A percentile compares a stretch with the other conserved stretches of the same genome.
Evolutionary conservation across 176 grass and related monocot species (phyloP).

Genomic region (Thinopyrum elongatum): DNA sequence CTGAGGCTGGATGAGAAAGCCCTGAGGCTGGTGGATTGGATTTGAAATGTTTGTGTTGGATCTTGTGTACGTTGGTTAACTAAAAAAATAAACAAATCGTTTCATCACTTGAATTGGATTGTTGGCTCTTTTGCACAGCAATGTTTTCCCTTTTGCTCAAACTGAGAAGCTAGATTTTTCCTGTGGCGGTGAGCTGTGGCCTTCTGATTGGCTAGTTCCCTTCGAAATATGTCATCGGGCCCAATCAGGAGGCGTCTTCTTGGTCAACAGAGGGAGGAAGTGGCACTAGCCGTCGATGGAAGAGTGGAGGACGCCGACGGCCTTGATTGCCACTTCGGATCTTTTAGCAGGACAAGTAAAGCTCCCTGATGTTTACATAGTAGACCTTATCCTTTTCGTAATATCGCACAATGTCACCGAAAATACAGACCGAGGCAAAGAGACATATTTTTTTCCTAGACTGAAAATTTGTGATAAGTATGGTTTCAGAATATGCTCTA

Average conservation of each 20-base stretch:
- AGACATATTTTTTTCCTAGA: no score
- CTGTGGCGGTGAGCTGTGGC: neutral
- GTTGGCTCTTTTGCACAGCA: neutral
- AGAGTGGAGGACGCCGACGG: neutral
- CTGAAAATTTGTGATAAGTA: no score
- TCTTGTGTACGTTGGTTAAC: no score
- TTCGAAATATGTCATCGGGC: constrained; percentile 27
- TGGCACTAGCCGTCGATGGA: neutral
- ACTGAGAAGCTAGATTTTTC: neutral
- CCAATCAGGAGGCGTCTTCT: constrained; percentile 21
- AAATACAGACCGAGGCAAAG: no score
- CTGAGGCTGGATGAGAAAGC: no score
- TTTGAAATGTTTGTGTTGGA: no score
- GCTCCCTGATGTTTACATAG: neutral
- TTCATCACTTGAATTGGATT: neutral
- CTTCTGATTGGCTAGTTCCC: constrained; percentile 25
- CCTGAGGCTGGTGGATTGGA: no score
- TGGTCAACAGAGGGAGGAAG: neutral
- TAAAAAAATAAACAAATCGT: no score
- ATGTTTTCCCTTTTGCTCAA: neutral
- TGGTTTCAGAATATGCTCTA: no score
- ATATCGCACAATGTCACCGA: neutral
- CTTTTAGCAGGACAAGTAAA: neutral
- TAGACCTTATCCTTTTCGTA: neutral
- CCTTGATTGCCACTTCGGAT: neutral